Base-by-base conservation (phyloP, 805 yeast species). In the Wickerhamiella cacticola region DNA sequence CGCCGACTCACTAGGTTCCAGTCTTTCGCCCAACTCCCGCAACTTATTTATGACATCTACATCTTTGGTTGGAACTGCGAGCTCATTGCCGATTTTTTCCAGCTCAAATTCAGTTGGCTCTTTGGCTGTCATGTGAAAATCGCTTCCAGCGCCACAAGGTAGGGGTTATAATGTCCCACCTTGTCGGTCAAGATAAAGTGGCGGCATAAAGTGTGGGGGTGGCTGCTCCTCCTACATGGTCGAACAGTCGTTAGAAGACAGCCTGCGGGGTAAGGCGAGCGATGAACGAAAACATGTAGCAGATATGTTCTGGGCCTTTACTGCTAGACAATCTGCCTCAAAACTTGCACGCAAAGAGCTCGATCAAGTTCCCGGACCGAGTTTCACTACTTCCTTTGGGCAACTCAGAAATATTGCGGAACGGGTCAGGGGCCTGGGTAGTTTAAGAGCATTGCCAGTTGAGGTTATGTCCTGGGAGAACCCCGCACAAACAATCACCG, bases 381-480 rank as follows among this genome's bases (percentile, higher is more conserved):
- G 89, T 5, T 66, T 83, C 0, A 60, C 78, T 3, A 62, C 69
- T 3, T 63, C 84, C 44, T 69, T 76, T 1, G 65, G 71, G 15
- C 83, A 82, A 61, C 67, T 83, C 58, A 72, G 75, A 52, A 68
- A 69, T 33, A 61, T 82, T 54, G 76, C 80, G 45, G 56, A 63
- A 10, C 72, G 76, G 48, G 68, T 79, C 69, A 75, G 79, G 24
- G 64, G 68, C 0, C 56, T 82, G 8, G 80, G 82, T 55, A 71
- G 67, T 36, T 49, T 78, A 1, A 89, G 82, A 55, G 80, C 79
- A 54, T 76, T 78, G 1, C 36, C 80, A 1, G 68, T 79, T 5
- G 74, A 76, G 44, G 59, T 82, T 0, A 50, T 84, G 21, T 74
- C 83, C 3, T 88, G 96, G 96, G 75, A 78, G 50, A 68, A 71